Evolutionary conservation across 2,329 filamentous ascomycete genomes (phyloP), one percentile per base, ranked within the genome.

Genomic region (Fusarium paranaense): DNA sequence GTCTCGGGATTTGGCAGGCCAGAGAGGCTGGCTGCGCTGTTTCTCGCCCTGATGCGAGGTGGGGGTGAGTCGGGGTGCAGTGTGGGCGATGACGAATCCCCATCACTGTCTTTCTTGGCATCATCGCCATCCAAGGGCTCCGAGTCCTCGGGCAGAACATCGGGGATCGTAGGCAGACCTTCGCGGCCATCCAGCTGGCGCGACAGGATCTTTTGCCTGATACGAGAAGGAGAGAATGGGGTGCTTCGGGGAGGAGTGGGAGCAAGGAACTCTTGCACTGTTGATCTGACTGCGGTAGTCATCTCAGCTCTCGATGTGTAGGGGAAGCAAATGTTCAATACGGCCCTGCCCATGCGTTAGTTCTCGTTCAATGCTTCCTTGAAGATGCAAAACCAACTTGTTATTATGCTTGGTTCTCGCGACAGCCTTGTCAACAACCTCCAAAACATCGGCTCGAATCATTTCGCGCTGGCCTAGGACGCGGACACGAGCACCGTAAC

Each of bases 281-380:
- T 98, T 47, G 92, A 91, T 72, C 94, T 92, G 75, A 99, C 94
- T 7, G 96, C 94, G 4, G 93, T 91, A 0, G 96, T 97, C 75
- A 99, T 98, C 81, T 99, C 97, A 79, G 98, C 95, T 73, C 97
- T 90, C 6, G 95, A 97, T 0, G 97, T 98, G 80, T 99, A 99
- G 0, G 97, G 97, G 79, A 98, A 98, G 86, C 97, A 99, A 72
- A 99, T 95, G 81, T 99, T 99, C 61, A 99, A 86, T 33, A 89
- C 84, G 30, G 87, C 85, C 64, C 89, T 90, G 30, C 7, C 20
- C 13, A 4, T 20, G 20, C 13, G 64, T 79, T 69, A 77, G 76
- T 42, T 33, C 62, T 56, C 32, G 11, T 11, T 13, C 20, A 22
- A 9, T 38, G 3, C 16, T 3, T 33, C 16, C 32, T 18, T 14